A percentile compares a stretch with the other conserved stretches of the same genome.
Conservation (phyloP, 345 rosid genomes). For the Physaria fendleri region DNA sequence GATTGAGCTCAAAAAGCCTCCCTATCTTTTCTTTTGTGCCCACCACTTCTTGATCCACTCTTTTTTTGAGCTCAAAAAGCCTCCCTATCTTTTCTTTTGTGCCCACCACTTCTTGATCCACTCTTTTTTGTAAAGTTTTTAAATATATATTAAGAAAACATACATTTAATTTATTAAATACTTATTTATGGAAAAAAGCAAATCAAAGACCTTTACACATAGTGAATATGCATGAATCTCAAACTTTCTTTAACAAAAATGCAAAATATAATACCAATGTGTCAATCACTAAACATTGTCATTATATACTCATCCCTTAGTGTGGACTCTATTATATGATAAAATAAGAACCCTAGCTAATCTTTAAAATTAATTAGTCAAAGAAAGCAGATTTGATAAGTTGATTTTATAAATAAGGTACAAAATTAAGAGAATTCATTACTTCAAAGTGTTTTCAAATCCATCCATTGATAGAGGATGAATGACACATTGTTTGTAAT, state of each 20-base stretch:
- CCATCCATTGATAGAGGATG: conserved; percentile 49
- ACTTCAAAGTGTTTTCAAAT: conserved; percentile 40
- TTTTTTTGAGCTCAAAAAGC: conserved; percentile 30
- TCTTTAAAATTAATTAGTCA: neutral
- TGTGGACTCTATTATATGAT: neutral
- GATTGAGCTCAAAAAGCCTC: conserved; percentile 25
- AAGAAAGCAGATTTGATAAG: neutral
- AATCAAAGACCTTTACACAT: neutral
- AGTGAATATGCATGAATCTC: conserved; percentile 11
- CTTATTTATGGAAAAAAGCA: conserved; percentile 6
- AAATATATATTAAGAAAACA: neutral
- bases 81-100: conserved; percentile 19
- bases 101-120: conserved; percentile 27
- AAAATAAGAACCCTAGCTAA: neutral
- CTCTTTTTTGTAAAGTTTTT: neutral
- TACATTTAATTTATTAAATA: neutral
- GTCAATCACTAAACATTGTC: neutral
- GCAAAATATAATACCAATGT: neutral
- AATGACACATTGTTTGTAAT: no score
- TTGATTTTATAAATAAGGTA: neutral
- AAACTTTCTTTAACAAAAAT: neutral
- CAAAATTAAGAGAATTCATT: neutral
- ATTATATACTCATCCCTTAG: neutral
- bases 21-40: conserved; percentile 24
- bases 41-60: conserved; percentile 25